Base-by-base conservation (phyloP, 2,329 filamentous ascomycete species). In the Venturiaceae sp. region DNA sequence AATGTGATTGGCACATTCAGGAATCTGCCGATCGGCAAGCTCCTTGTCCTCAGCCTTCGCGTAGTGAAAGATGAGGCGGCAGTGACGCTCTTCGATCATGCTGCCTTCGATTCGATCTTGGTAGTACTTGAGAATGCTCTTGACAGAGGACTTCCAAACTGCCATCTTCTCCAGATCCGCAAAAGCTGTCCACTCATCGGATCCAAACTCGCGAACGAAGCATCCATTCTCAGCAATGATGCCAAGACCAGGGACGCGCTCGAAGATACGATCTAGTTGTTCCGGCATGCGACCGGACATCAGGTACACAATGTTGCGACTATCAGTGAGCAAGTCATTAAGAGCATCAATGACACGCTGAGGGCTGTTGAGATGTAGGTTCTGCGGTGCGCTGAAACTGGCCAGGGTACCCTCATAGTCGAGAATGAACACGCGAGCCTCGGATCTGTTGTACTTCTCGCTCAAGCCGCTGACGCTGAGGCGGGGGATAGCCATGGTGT, bases 171-270 rank as follows among this genome's bases (percentile, higher is more conserved):
- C 78, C 1, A 83, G 78, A 68, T 96, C 85, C 2, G 87, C 85
- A 73, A 95, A 86, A 62, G 87, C 84, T 2, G 81, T 83, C 94
- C 94, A 97, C 36, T 82, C 79, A 26, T 82, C 80, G 16, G 77
- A 79, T 21, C 84, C 81, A 50, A 82, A 83, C 62, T 89, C 82
- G 64, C 88, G 89, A 59, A 96, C 76, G 73, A 95, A 97, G 69
- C 90, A 95, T 1, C 92, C 92, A 63, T 96, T 96, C 74, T 97
- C 92, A 0, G 92, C 92, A 63, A 97, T 95, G 4, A 97, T 78
- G 2, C 94, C 94, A 3, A 96, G 76, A 61, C 87, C 87, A 5
- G 89, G 87, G 1, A 96, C 87, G 26, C 87, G 83, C 56, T 86
- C 85, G 78, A 97, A 96, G 1, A 95, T 79, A 4, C 86, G 83